These are phyloP conservation scores for Beauveria australis DNA, from an alignment of 2,329 filamentous ascomycete genomes.

Conservation along the genomic window DNA sequence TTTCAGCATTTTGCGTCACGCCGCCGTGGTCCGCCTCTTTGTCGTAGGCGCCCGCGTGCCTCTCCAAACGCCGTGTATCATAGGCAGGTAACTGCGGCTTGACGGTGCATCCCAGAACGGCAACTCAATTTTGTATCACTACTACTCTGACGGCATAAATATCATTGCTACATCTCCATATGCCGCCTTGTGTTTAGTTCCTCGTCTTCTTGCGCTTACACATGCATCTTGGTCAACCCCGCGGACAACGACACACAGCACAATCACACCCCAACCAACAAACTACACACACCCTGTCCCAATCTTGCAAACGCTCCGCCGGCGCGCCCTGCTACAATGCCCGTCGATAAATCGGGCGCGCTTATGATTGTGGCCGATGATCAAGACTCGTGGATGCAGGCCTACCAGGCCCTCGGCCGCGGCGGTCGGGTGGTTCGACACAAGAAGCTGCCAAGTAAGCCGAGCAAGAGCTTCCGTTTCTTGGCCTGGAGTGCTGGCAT, in stretches of 20 bases:
- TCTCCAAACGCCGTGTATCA: conserved; percentile 2
- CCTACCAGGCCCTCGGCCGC: neutral
- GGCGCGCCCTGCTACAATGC: neutral
- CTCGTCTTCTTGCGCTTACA: neutral
- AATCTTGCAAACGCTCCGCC: no score
- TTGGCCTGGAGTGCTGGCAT: conserved; percentile 21
- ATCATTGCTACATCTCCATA: neutral
- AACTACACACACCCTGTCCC: neutral
- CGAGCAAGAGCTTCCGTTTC: conserved; percentile 18
- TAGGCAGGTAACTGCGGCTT: neutral
- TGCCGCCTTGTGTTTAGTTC: neutral
- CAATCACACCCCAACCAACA: neutral
- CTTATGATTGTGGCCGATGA: neutral
- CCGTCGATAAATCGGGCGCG: neutral
- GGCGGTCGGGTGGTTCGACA: conserved; percentile 7
- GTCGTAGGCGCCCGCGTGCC: neutral
- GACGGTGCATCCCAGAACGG: neutral
- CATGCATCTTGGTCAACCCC: neutral
- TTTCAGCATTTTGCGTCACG: neutral
- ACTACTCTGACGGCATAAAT: neutral
- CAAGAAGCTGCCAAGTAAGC: conserved; percentile 19
- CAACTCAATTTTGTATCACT: neutral
- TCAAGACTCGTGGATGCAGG: neutral
- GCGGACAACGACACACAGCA: neutral
- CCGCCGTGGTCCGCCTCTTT: neutral